Percentiles rank a stretch among this genome's conserved stretches.
Evolutionary conservation across 805 yeast species (phyloP).

Genomic region (Candida ascalaphidarum): DNA sequence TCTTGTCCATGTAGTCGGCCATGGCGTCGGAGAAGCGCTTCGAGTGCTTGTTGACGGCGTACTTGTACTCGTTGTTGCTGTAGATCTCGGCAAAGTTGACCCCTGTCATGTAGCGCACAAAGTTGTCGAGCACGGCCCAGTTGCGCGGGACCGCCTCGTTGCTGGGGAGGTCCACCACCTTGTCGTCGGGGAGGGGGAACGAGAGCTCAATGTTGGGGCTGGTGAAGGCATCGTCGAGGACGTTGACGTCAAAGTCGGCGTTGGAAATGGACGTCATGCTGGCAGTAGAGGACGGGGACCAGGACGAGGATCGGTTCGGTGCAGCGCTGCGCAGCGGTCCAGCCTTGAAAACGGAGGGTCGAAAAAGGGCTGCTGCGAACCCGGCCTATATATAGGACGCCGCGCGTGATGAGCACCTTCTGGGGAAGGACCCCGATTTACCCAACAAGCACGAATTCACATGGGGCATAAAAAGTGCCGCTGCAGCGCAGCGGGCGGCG

Average conservation of each 20-base stretch:
- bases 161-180: slow-evolving; percentile 18
- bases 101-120: slow-evolving; percentile 20
- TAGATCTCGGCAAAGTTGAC: slow-evolving; percentile 22
- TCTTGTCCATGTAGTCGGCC: slow-evolving; percentile 20
- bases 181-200: slow-evolving; percentile 32
- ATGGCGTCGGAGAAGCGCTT: slow-evolving; percentile 18
- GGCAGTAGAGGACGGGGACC: too few species aligned
- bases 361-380: too few species aligned
- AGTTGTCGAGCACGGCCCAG: slow-evolving; percentile 19
- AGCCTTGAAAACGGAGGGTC: too few species aligned
- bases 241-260: slow-evolving; percentile 26
- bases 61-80: slow-evolving; percentile 22
- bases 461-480: too few species aligned
- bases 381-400: too few species aligned
- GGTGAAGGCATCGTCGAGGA: slow-evolving; percentile 23
- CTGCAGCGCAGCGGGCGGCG: too few species aligned
- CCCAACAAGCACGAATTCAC: too few species aligned
- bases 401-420: too few species aligned
- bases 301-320: too few species aligned
- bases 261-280: slow-evolving; percentile 1
- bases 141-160: slow-evolving; percentile 18
- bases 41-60: slow-evolving; percentile 23
- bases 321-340: too few species aligned
- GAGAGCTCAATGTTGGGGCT: slow-evolving; percentile 22
- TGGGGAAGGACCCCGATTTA: too few species aligned